Evolutionary conservation across 257 asterid species (phyloP), one percentile per base, ranked within the genome.

Genomic region (Solanum phureja): DNA sequence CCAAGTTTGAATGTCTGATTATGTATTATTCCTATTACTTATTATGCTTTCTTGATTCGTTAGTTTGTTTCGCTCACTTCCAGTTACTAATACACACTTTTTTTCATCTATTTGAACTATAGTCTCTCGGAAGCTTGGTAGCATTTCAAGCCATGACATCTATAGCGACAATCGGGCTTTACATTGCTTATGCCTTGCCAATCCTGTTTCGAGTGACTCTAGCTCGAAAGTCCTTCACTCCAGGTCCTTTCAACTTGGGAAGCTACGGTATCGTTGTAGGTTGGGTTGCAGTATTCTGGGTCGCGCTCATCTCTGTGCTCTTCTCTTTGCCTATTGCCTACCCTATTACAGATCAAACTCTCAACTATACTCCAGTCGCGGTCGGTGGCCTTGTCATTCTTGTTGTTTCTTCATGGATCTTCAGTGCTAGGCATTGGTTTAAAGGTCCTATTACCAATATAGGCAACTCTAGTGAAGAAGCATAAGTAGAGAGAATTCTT

Each of bases 131-230:
- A 84, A 97, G 99, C 94, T 58, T 93, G 69, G 99, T 97, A 29
- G 99, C 99, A 66, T 97, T 95, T 88, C 98, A 97, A 91, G 99
- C 99, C 12, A 97, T 97, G 99, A 98, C 95, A 76, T 97, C 99
- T 10, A 94, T 97, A 88, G 98, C 99, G 23, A 97, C 99, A 6
- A 95, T 97, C 3, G 99, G 99, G 23, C 99, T 97, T 74, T 95
- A 97, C 93, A 93, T 97, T 69, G 99, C 99, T 11, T 97, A 97
- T 87, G 98, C 99, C n/a, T 77, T 95, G 62, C 99, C 99, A 6
- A 94, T 95, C 91, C 93, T 95, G 42, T 95, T 97, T 76, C 87
- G 99, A 86, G 99, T 97, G 85, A 95, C 98, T 46, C 88, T 97
- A 90, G 98, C 99, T 76, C 94, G 98, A 31, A 94, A 94, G 44